Evolutionary conservation across 2,329 filamentous ascomycete genomes (phyloP).

Genomic region (Nemania bipapillata): DNA sequence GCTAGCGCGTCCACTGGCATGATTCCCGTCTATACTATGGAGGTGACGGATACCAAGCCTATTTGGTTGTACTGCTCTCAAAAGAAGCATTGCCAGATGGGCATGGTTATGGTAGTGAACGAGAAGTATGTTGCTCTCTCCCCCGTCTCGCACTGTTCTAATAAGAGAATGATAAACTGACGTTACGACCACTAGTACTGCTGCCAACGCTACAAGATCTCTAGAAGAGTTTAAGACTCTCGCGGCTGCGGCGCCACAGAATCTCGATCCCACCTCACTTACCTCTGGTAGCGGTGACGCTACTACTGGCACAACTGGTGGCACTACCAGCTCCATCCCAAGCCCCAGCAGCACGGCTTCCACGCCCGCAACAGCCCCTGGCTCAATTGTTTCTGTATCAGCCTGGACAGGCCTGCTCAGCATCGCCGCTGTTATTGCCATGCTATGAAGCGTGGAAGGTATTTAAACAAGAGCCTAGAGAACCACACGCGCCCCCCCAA

Average conservation of each 20-base stretch:
- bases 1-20: constrained; percentile 61
- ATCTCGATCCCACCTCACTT: constrained; percentile 50
- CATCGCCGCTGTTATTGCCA: constrained; percentile 55
- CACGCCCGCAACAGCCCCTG: constrained; percentile 37
- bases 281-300: constrained; percentile 17
- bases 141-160: constrained; percentile 19
- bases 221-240: constrained; percentile 61
- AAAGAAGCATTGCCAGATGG: constrained; percentile 76
- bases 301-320: constrained; percentile 32
- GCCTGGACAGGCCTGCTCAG: constrained; percentile 57
- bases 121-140: constrained; percentile 66
- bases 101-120: constrained; percentile 82
- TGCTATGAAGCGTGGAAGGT: constrained; percentile 52
- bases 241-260: constrained; percentile 51
- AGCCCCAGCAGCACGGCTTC: constrained; percentile 28
- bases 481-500: background rate
- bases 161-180: constrained; percentile 20
- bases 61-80: constrained; percentile 85
- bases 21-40: constrained; percentile 76
- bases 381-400: constrained; percentile 52
- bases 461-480: background rate
- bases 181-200: constrained; percentile 51
- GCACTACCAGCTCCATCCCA: constrained; percentile 36
- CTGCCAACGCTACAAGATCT: constrained; percentile 64
- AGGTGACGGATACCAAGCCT: constrained; percentile 74